Base-by-base conservation (phyloP, 177 flowering plant genomes). In the Vitis hybrid region DNA sequence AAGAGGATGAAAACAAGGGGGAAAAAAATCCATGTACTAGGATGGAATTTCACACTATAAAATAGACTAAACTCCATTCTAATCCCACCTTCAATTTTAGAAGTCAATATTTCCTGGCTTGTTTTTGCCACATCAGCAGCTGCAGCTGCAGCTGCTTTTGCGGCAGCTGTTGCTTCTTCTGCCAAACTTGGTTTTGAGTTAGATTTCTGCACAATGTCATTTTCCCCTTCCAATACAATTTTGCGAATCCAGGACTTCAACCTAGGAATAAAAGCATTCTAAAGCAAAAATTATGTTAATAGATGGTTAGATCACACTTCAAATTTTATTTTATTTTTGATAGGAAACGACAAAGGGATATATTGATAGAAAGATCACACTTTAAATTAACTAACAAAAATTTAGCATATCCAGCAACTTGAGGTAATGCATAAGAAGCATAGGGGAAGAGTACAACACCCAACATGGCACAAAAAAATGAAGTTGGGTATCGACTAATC, bases 191-290 rank as follows among this genome's bases (percentile, higher is more conserved):
- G 95, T 58, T 78, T 87, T 62, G 76, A 64, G 59, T 71, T 66
- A 17, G 63, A 65, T 81, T 80, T 82, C 74, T 87, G 83, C 18
- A 13, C 67, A 57, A 65, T 62, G 40, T 79, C 87, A 76, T 81
- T 74, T 65, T 86, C 97, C 56, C 85, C 93, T 75, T 93, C 98
- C 32, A 45, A 49, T 45, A 87, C 93, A 75, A 93, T 83, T 80
- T 86, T 92, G 48, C 93, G 90, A 70, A 96, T 85, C 99, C 99
- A 96, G 70, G 95, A 83, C 79, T 93, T 96, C 69, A 93, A 81
- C 81, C 88, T 80, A 15, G 99, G 99, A 66, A 96, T 51, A 70
- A 92, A 45, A 62, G 86, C 57, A 45, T 87, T 93, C 99, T 96
- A 76, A 61, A 72, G 86, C 59, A 77, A 79, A 45, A 32, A 66